Base-by-base conservation (phyloP, 768 basidiomycete genomes). In the Panellus pusillus region DNA sequence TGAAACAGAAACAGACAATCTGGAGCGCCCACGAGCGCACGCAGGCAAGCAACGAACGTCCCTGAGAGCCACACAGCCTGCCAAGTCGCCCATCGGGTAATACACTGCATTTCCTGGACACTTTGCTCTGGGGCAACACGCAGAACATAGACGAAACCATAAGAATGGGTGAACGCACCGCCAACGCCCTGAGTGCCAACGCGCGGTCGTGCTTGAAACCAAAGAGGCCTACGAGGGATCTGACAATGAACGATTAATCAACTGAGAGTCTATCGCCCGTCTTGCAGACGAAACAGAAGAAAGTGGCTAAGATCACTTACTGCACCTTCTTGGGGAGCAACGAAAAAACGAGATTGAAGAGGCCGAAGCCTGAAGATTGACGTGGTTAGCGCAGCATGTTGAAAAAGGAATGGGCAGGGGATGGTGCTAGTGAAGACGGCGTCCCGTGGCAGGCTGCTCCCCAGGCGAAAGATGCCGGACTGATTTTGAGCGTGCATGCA, bases 321-420 rank as follows among this genome's bases (percentile, higher is more conserved):
- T 86, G 83, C 50, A 86, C 72, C 62, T 79, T 83, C 56, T 83
- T 82, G 15, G 90, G 91, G 13, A 92, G 70, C 15, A 92, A 67
- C 4, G 87, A 90, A 54, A 92, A 83, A 9, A 91, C 84, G 43
- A 92, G 77, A 64, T 91, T 91, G 71, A 92, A 92, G 20, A 92
- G 64, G 0, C 89, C 87, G 61, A 73, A 84, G 0, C 81, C 78
- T 73, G 50, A 35, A 24, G 24, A 6, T 24, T 24, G 24, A 24
- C 24, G 6, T 24, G 14, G 45, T 29, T 43, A 52, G 4, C 19
- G 35, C 27, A 48, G 39, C 3, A 49, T 35, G 7, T 19, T 29
- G 13, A 17, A 41, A 39, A 17, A 55, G 39, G 15, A 4, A 31
- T 3, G 31, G 9, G 38, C 24, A 36, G n/a, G 29, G 28, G 2